These are phyloP conservation scores for Eimeria maxima DNA, from an alignment of 169 alveolate species.

Conservation along the genomic window DNA sequence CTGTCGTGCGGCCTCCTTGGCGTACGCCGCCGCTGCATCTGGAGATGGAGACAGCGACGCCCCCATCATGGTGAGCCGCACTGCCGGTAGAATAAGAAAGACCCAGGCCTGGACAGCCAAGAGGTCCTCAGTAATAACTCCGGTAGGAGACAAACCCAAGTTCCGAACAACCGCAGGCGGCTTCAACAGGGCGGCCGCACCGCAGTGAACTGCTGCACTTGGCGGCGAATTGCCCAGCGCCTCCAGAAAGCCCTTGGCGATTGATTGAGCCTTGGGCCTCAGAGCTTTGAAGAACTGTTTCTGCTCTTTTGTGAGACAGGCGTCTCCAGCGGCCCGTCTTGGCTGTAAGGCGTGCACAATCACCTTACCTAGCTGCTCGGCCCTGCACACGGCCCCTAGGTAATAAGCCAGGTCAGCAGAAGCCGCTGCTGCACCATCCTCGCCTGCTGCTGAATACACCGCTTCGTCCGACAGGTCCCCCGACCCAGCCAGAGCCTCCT, in stretches of 20 bases:
- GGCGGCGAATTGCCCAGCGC: constrained; percentile 54
- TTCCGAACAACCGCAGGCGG: neutral
- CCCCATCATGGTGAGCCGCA: constrained; percentile 41
- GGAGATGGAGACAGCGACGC: constrained; percentile 40
- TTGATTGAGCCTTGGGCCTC: constrained; percentile 50
- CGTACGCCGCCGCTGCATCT: neutral
- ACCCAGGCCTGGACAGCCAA: constrained; percentile 40
- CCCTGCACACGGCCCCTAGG: constrained; percentile 38
- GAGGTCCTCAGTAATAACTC: neutral
- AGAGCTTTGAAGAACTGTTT: constrained; percentile 58
- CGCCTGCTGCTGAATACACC: constrained; percentile 16
- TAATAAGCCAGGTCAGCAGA: constrained; percentile 59
- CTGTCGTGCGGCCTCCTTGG: constrained; percentile 4
- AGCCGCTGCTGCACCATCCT: constrained; percentile 29
- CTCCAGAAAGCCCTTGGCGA: constrained; percentile 11
- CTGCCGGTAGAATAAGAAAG: constrained; percentile 30
- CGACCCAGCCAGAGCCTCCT: constrained; percentile 10
- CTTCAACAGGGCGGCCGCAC: constrained; percentile 45
- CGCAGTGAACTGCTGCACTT: constrained; percentile 32
- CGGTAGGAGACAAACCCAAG: neutral
- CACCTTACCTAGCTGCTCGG: constrained; percentile 18
- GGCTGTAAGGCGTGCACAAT: neutral
- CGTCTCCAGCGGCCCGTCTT: neutral
- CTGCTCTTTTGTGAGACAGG: constrained; percentile 46
- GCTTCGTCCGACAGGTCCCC: neutral